These are phyloP conservation scores for Maudiozyma pseudohumilis DNA, from an alignment of 805 yeast species.

Conservation along the genomic window DNA sequence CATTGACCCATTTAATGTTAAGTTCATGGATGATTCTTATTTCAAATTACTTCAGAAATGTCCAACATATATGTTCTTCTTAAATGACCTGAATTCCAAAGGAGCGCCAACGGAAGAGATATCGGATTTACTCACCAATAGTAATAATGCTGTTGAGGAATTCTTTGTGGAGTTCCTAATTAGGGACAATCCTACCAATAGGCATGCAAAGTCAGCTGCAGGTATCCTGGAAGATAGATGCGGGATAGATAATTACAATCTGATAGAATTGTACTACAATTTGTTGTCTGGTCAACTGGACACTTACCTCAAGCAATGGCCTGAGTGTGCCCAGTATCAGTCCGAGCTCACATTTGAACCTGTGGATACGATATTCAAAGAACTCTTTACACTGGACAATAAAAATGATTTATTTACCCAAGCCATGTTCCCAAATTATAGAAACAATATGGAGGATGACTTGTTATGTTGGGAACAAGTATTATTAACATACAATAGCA, in stretches of 20 bases:
- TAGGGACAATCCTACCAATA: conserved; percentile 28
- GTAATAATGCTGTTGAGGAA: conserved; percentile 18
- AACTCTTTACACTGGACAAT: conserved; percentile 27
- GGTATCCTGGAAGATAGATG: conserved; percentile 18
- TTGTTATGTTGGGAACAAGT: conserved; percentile 25
- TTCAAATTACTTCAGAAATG: conserved; percentile 21
- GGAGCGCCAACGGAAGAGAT: conserved; percentile 23
- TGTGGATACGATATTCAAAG: conserved; percentile 27
- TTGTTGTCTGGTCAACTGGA: conserved; percentile 19
- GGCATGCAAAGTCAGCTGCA: conserved; percentile 23
- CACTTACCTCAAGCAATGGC: conserved; percentile 20
- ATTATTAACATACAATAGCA: conserved; percentile 9
- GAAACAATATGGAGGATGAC: conserved; percentile 25
- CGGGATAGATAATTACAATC: conserved; percentile 20
- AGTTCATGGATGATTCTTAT: conserved; percentile 20
- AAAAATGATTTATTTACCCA: conserved; percentile 25
- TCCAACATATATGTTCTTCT: conserved; percentile 28
- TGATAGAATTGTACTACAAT: conserved; percentile 26
- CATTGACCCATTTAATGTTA: conserved; percentile 28
- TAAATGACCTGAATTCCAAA: conserved; percentile 24
- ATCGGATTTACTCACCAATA: conserved; percentile 17
- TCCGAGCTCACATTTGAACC: conserved; percentile 21
- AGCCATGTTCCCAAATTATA: conserved; percentile 25
- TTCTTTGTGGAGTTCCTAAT: conserved; percentile 28
- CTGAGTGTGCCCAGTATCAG: conserved; percentile 13